Conservation (phyloP, 2,329 filamentous ascomycete genomes). For the Microthyrium microscopicum region DNA sequence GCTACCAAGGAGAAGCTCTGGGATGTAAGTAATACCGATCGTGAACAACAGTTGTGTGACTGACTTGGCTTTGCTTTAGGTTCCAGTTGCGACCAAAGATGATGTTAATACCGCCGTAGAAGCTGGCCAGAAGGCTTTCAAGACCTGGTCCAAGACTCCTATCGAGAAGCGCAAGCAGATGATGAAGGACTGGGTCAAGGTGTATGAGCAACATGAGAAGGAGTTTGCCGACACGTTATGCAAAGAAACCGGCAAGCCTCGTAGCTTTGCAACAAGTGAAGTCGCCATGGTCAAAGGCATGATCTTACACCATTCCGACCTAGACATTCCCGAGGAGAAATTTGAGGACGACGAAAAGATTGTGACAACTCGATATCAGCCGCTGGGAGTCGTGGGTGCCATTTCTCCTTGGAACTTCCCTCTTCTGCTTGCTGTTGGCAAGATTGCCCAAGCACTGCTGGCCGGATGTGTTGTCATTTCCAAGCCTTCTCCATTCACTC, state of each 20-base stretch:
- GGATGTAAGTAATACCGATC: too few species aligned
- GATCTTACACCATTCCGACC: slow-evolving; percentile 12
- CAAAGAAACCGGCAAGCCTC: slow-evolving; percentile 24
- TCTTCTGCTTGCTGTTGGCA: slow-evolving; percentile 33
- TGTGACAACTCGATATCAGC: slow-evolving; percentile 28
- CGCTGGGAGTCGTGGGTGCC: slow-evolving; percentile 28
- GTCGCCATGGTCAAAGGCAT: slow-evolving; percentile 5
- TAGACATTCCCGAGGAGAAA: slow-evolving; percentile 23
- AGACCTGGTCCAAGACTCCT: slow-evolving; percentile 16
- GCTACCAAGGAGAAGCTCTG: slow-evolving; percentile 8
- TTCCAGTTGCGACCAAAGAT: slow-evolving; percentile 20
- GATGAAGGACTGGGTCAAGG: slow-evolving; percentile 17
- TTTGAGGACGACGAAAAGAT: slow-evolving; percentile 30
- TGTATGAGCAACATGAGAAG: slow-evolving; percentile 16
- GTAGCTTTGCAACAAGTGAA: slow-evolving; percentile 5
- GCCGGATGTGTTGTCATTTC: slow-evolving; percentile 40
- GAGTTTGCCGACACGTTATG: slow-evolving; percentile 19
- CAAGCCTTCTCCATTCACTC: slow-evolving; percentile 41
- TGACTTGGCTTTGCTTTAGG: too few species aligned
- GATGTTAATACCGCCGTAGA: slow-evolving; percentile 23
- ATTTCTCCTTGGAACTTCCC: slow-evolving; percentile 34
- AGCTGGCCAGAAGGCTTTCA: slow-evolving; percentile 20
- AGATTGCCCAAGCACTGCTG: slow-evolving; percentile 39
- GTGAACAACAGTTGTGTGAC: too few species aligned
- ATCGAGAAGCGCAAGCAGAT: slow-evolving; percentile 21